Conservation (phyloP, 768 basidiomycete genomes). For the Termitomyces bulborhizus region DNA sequence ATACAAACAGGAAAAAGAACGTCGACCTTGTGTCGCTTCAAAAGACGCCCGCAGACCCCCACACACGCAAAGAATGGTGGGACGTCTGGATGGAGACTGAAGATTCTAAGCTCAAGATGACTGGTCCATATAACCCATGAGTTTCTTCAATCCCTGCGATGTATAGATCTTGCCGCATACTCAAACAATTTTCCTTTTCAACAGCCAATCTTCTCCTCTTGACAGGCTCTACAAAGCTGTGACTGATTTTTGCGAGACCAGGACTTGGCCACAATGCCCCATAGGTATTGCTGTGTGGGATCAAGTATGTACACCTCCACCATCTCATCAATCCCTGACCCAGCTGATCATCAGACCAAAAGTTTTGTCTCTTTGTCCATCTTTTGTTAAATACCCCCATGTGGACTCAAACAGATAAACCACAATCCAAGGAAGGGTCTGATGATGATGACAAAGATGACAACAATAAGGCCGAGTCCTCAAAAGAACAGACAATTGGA, state of each 20-base stretch:
- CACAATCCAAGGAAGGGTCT: constrained; percentile 16
- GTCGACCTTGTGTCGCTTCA: constrained; percentile 10
- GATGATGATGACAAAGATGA: constrained; percentile 12
- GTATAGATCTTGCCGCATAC: no score
- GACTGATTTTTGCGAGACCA: constrained; percentile 43
- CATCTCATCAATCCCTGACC: background rate
- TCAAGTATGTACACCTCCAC: constrained; percentile 33
- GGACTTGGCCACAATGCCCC: constrained; percentile 31
- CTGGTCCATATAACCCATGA: constrained; percentile 44
- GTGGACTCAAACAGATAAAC: constrained; percentile 33
- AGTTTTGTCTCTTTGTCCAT: constrained; percentile 63
- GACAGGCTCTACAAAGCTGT: constrained; percentile 59
- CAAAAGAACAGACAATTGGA: constrained; percentile 17
- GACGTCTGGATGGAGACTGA: constrained; percentile 69
- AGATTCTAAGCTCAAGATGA: constrained; percentile 35
- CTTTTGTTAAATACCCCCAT: constrained; percentile 44
- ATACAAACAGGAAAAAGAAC: constrained; percentile 46
- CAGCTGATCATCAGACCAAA: background rate
- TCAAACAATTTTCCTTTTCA: no score
- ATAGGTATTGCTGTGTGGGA: constrained; percentile 46
- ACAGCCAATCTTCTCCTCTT: constrained; percentile 35
- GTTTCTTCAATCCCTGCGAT: constrained; percentile 17
- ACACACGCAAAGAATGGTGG: constrained; percentile 45
- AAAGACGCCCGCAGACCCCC: background rate
- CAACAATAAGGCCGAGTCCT: constrained; percentile 17